Evolutionary conservation across 1,284 basidiomycete genomes (phyloP), one percentile per base, ranked within the genome.

Genomic region (Phlebopus sp.): DNA sequence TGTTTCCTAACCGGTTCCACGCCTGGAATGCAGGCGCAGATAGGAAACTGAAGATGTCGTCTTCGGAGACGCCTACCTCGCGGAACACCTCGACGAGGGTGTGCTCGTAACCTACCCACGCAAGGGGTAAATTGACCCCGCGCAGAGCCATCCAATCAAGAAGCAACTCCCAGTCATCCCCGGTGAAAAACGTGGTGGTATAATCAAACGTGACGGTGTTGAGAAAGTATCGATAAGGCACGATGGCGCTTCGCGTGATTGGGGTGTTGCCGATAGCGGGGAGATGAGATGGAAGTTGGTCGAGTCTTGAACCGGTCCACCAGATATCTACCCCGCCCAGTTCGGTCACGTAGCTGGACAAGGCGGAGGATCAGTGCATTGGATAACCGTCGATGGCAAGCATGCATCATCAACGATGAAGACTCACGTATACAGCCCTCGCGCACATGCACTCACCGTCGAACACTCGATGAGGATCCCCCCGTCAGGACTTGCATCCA

Each of bases 141-240:
- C 67, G 69, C 15, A 74, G 64, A 0, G 70, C 68, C 44, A 73
- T 66, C 74, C 74, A 75, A 54, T 75, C 73, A 2, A 73, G 57
- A 30, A 75, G 68, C n/a, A 70, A 57, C 17, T 64, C 64, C 73
- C 72, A 75, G 49, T 73, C 64, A 2, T 69, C 21, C 21, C 6
- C 55, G 37, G 62, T 45, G 64, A 71, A 75, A 50, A 72, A 75
- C 1, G 68, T 66, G 8, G 68, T 58, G 1, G 72, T 71, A 55
- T 75, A 76, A 48, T 62, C 63, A 50, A 73, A 74, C 2, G 73
- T 74, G 49, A 73, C 72, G 5, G 71, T 73, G 53, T 75, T 75
- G 60, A 73, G 68, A 45, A 70, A 65, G 47, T 60, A 73, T 47
- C 71, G 60, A 44, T 70, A 71, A 8, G 66, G 63, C 14, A 73